These are phyloP conservation scores for Phytopythium mirpurense DNA, from an alignment of 352 stramenopile genomes.

Conservation along the genomic window DNA sequence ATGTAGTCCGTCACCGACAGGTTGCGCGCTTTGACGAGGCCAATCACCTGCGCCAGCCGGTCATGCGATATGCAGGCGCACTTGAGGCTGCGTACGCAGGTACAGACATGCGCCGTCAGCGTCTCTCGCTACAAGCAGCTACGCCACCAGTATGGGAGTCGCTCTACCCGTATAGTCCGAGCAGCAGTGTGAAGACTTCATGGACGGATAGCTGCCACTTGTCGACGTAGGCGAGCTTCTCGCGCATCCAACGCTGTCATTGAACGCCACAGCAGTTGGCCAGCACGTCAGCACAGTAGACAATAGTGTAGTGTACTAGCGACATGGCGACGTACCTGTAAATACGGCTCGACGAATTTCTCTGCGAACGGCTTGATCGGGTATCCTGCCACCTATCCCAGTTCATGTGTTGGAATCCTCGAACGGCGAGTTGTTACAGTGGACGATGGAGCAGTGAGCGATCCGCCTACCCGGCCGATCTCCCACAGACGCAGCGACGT, in stretches of 20 bases:
- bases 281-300: neutral
- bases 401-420: no score
- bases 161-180: conserved; percentile 67
- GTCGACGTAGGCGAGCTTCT: conserved; percentile 44
- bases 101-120: neutral
- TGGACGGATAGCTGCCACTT: conserved; percentile 57
- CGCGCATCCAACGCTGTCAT: conserved; percentile 63
- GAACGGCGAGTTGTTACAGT: no score
- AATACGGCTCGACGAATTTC: conserved; percentile 67
- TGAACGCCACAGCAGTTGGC: neutral
- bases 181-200: conserved; percentile 74
- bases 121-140: neutral
- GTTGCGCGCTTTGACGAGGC: conserved; percentile 54
- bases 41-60: conserved; percentile 41
- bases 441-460: no score
- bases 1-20: conserved; percentile 71
- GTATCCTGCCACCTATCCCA: conserved; percentile 58
- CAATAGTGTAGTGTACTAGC: no score
- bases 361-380: conserved; percentile 78
- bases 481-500: conserved; percentile 60
- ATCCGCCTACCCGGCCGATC: conserved; percentile 55
- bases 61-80: conserved; percentile 54
- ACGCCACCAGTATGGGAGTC: no score
- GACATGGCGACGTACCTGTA: conserved; percentile 25
- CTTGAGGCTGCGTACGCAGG: conserved; percentile 37